Evolutionary conservation across 192 early-diverging fungal genomes (phyloP), one percentile per base, ranked within the genome.

Genomic region (Linnemannia elongata): DNA sequence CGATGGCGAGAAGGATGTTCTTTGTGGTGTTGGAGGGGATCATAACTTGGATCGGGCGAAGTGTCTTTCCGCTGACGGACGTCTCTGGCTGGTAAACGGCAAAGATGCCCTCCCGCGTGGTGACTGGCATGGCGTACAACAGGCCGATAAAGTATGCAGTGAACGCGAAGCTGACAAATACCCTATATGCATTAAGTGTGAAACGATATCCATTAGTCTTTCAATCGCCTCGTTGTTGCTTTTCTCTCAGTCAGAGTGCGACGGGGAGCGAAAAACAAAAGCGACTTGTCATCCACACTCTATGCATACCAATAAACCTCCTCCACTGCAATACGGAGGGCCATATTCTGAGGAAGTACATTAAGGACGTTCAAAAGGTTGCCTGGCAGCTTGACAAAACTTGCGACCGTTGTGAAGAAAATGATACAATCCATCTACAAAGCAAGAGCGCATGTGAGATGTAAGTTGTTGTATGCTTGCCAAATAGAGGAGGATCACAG

Each of bases 91-190:
- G 75, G 22, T 87, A 87, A 5, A 87, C 52, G 18, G 79, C 85
- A 78, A 87, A 87, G 20, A 81, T 78, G 6, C 85, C 85, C 30
- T 81, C 71, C 17, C 85, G 80, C 8, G 72, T 66, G 6, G 85
- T 87, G 7, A 87, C 72, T 2, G 85, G 85, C 85, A 87, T 87
- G 10, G 85, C 85, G n/a, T 87, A 87, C 4, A 87, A 54, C 12
- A 87, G 69, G 5, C 85, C 85, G 0, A 87, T 76, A 38, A 81
- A 81, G 41, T 75, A 87, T 2, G 85, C 52, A 3, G 72, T 41
- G 38, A 87, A 78, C 27, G 79, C 79, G 33, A 81, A 73, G 8
- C 63, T 35, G 4, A 81, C 72, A 6, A 78, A 55, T 5, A 81
- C 39, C 85, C 85, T 87, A 80, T 5, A 15, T 41, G 63, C 17